These are phyloP conservation scores for Apiotrichum siamense DNA, from an alignment of 1,284 basidiomycete species.

Conservation along the genomic window DNA sequence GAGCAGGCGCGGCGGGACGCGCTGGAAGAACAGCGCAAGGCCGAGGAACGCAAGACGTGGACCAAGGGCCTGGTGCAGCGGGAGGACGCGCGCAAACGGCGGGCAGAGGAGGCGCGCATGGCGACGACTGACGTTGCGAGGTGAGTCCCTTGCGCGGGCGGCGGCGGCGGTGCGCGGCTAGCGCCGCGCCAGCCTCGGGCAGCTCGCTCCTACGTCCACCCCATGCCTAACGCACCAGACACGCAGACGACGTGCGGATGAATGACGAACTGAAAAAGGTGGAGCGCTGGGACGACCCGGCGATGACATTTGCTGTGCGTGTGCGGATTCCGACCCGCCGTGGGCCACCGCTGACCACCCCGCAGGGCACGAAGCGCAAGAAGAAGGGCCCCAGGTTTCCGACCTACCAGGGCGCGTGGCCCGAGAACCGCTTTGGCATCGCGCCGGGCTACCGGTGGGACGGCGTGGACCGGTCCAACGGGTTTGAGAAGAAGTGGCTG, in stretches of 20 bases:
- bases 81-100: constrained; percentile 63
- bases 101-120: constrained; percentile 62
- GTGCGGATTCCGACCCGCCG: neutral
- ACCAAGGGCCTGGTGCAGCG: constrained; percentile 87
- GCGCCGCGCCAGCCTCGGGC: no score
- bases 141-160: constrained; percentile 26
- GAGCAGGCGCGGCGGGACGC: constrained; percentile 74
- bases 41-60: constrained; percentile 91
- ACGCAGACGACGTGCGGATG: constrained; percentile 73
- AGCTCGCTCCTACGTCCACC: no score
- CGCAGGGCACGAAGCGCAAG: constrained; percentile 60
- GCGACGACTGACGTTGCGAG: constrained; percentile 64
- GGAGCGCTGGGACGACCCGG: constrained; percentile 91
- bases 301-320: constrained; percentile 81
- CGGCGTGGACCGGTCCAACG: constrained; percentile 86
- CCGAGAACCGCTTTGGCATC: constrained; percentile 92
- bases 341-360: constrained; percentile 8
- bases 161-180: no score
- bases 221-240: no score
- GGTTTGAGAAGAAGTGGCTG: constrained; percentile 89
- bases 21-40: constrained; percentile 70
- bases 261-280: constrained; percentile 74
- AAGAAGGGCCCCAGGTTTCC: constrained; percentile 75
- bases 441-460: constrained; percentile 96
- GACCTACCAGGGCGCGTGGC: constrained; percentile 79